A percentile compares a stretch with the other conserved stretches of the same genome.
Evolutionary conservation across 2,329 filamentous ascomycete genomes (phyloP).

Genomic region (Lachnellula arida): DNA sequence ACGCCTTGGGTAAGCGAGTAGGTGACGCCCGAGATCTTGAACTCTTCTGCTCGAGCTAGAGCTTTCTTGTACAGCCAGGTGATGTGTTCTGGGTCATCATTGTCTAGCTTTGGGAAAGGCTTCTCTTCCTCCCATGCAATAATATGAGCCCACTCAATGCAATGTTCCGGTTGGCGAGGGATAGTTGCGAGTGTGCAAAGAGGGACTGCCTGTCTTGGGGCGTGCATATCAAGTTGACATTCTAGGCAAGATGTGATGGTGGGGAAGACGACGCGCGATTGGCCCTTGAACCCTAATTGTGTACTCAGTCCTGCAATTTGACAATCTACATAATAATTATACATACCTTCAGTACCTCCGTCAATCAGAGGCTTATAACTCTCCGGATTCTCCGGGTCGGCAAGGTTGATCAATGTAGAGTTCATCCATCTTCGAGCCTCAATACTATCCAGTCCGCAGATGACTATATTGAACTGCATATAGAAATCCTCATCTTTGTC

Average conservation of each 20-base stretch:
- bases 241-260: constrained; percentile 95
- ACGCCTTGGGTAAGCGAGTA: constrained; percentile 96
- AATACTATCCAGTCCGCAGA: constrained; percentile 94
- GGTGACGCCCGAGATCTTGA: constrained; percentile 86
- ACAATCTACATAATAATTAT: not conserved
- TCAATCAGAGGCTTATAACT: constrained; percentile 91
- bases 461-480: constrained; percentile 89
- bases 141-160: constrained; percentile 97
- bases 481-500: constrained; percentile 97
- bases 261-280: constrained; percentile 86
- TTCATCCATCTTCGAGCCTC: constrained; percentile 99
- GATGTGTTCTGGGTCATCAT: constrained; percentile 94
- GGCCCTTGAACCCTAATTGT: constrained; percentile 82
- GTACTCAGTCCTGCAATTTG: not conserved
- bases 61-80: constrained; percentile 94
- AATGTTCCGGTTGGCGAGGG: constrained; percentile 94
- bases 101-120: constrained; percentile 82
- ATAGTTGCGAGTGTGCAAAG: constrained; percentile 96
- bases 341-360: constrained; percentile 80
- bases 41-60: constrained; percentile 74
- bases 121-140: constrained; percentile 92
- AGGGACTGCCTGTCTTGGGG: constrained; percentile 92
- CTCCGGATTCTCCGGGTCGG: constrained; percentile 77
- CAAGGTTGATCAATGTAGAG: constrained; percentile 83
- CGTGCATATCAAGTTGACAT: constrained; percentile 97